Conservation (phyloP, 371 early-diverging fungal species). For the Rhizoclosmatium hyalinum region DNA sequence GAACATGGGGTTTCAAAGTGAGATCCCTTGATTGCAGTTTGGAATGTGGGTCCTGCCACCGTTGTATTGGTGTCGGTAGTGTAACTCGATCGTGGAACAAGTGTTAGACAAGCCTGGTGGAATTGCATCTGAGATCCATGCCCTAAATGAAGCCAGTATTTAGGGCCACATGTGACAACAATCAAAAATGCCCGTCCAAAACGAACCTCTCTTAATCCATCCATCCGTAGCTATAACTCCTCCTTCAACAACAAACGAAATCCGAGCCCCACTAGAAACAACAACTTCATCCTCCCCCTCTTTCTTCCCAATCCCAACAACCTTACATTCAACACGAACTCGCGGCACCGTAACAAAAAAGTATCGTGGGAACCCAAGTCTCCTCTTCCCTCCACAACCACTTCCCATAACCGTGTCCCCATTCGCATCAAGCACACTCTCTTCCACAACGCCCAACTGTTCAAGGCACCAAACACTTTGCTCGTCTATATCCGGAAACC, state of each 20-base stretch:
- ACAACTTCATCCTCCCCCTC: background rate
- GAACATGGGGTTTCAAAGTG: constrained; percentile 2
- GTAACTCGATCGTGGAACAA: background rate
- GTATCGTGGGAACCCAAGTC: background rate
- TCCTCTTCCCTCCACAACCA: constrained; percentile 1
- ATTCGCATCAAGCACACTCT: background rate
- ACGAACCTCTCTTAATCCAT: background rate
- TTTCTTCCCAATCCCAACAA: background rate
- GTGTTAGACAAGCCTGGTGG: background rate
- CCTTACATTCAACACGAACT: background rate
- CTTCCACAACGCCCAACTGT: background rate
- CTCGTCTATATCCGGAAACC: constrained; percentile 4
- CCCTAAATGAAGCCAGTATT: background rate
- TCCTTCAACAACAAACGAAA: background rate
- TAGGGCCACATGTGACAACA: background rate
- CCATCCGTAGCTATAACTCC: background rate
- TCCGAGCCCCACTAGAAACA: background rate
- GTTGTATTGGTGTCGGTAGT: background rate
- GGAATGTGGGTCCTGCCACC: background rate
- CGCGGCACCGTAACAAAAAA: background rate
- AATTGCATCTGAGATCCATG: background rate
- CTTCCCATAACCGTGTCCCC: background rate
- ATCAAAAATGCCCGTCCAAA: background rate
- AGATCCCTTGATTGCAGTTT: background rate
- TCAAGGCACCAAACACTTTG: background rate